phyloP scores from a whole-genome alignment of 169 alveolate genomes.

The Babesia microti region DNA sequence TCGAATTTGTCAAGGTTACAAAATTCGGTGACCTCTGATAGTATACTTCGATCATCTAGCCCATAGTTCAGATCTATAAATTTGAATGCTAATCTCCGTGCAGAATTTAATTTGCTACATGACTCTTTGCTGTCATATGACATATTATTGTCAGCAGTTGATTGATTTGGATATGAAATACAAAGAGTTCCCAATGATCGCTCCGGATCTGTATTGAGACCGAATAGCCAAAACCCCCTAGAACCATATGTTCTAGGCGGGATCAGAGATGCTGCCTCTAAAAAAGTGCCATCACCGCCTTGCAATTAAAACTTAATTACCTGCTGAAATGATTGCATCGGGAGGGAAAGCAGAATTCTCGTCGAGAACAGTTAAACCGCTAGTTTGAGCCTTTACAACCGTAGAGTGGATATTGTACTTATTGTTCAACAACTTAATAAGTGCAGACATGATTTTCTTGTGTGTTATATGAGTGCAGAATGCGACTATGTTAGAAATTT shows the following conservation, averaged over 20 bases:
- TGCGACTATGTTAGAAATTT: conserved; percentile 18
- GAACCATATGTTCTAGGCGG: conserved; percentile 24
- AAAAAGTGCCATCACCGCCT: conserved; percentile 71
- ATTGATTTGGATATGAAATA: conserved; percentile 30
- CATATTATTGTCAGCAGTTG: conserved; percentile 2
- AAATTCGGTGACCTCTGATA: too few relatives aligned
- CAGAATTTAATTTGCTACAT: too few relatives aligned
- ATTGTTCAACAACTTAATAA: conserved; percentile 15
- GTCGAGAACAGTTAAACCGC: conserved; percentile 11
- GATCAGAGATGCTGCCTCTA: conserved; percentile 62
- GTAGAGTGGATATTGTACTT: conserved; percentile 7
- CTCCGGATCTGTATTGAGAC: conserved; percentile 62
- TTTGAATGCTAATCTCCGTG: too few relatives aligned
- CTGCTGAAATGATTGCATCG: conserved; percentile 35
- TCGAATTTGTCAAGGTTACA: too few relatives aligned
- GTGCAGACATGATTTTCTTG: conserved; percentile 22
- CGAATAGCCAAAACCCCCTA: conserved; percentile 41
- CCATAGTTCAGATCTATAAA: too few relatives aligned
- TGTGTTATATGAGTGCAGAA: conserved; percentile 37
- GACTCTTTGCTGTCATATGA: background rate
- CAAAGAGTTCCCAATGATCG: conserved; percentile 57
- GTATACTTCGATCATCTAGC: too few relatives aligned
- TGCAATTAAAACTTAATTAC: conserved; percentile 4
- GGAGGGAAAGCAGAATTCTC: conserved; percentile 23
- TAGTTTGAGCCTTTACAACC: conserved; percentile 41